phyloP scores from a whole-genome alignment of 441 rosid species.

The Dalechampia spathulata region DNA sequence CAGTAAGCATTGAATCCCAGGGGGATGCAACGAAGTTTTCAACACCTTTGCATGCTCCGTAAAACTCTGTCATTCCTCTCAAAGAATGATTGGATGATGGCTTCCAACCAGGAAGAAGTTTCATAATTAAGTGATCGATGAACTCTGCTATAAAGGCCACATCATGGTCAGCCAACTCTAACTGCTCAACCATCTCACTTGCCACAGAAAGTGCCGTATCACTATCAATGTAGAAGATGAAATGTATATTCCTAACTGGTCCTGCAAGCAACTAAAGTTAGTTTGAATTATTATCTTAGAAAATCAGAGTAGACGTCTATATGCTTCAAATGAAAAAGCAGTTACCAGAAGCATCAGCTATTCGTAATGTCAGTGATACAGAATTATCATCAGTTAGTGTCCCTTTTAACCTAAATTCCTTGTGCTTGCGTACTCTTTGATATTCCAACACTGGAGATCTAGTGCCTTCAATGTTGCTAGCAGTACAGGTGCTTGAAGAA shows the following conservation, averaged over 20 bases:
- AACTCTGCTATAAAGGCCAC: conserved; percentile 44
- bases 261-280: conserved; percentile 29
- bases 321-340: conserved; percentile 1
- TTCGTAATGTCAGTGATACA: conserved; percentile 44
- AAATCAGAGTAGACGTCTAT: conserved; percentile 6
- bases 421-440: conserved; percentile 27
- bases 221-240: conserved; percentile 46
- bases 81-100: conserved; percentile 15
- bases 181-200: conserved; percentile 63
- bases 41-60: conserved; percentile 12
- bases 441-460: conserved; percentile 29
- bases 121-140: conserved; percentile 45
- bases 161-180: conserved; percentile 45
- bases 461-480: conserved; percentile 25
- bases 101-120: conserved; percentile 45
- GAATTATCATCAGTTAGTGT: conserved; percentile 34
- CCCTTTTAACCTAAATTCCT: conserved; percentile 44
- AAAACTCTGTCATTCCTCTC: conserved; percentile 12
- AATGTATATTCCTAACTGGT: conserved; percentile 45
- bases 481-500: conserved; percentile 23
- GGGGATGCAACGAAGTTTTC: conserved; percentile 16
- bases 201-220: conserved; percentile 57
- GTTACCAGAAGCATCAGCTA: conserved; percentile 35
- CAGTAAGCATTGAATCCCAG: conserved; percentile 31
- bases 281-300: neutral